A percentile compares a stretch with the other conserved stretches of the same genome.
These are phyloP conservation scores for Actinomucor elegans DNA, from an alignment of 371 early-diverging fungal species.

Conservation along the genomic window DNA sequence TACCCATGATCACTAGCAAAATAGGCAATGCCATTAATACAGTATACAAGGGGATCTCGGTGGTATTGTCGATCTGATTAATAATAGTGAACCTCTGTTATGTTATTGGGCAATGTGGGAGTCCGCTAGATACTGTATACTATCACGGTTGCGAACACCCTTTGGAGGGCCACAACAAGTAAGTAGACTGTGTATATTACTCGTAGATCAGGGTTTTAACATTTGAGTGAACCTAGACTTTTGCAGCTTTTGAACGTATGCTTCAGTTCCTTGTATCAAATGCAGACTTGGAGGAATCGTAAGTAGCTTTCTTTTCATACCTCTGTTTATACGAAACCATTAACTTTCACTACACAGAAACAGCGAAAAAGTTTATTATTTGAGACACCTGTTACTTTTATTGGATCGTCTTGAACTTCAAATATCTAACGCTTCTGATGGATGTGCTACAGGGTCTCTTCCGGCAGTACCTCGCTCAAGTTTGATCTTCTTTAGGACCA, in stretches of 20 bases:
- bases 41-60: slow-evolving; percentile 15
- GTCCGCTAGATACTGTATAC: slow-evolving; percentile 69
- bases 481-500: slow-evolving; percentile 70
- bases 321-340: background rate
- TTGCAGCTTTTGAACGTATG: slow-evolving; percentile 68
- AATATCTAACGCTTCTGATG: slow-evolving; percentile 66
- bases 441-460: slow-evolving; percentile 53
- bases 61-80: slow-evolving; percentile 26
- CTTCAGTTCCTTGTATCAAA: slow-evolving; percentile 32
- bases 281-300: slow-evolving; percentile 2
- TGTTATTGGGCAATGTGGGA: slow-evolving; percentile 82
- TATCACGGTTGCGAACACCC: slow-evolving; percentile 72
- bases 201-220: no score
- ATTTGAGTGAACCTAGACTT: no score
- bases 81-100: slow-evolving; percentile 38
- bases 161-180: slow-evolving; percentile 76
- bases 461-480: slow-evolving; percentile 68
- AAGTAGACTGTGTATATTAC: no score
- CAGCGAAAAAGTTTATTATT: background rate
- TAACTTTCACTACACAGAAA: background rate
- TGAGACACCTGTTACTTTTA: slow-evolving; percentile 49
- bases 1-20: no score
- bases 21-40: no score
- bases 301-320: background rate
- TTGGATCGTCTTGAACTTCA: slow-evolving; percentile 77